phyloP scores from a whole-genome alignment of 306 rosid genomes.

The Rosa chinensis region DNA sequence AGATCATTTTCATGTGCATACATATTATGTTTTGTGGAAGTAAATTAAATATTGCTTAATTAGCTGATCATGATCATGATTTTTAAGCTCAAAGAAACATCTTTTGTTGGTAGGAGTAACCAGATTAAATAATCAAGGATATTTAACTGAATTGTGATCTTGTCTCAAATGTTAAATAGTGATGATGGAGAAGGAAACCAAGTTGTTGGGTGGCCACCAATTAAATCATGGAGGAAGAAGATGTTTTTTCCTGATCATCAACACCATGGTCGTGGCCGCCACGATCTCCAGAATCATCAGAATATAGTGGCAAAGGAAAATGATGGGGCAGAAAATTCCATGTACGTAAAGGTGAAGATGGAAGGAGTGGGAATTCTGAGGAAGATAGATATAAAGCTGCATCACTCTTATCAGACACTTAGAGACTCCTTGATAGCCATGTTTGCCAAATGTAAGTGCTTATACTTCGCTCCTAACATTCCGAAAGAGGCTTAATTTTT shows the following conservation, averaged over 20 bases:
- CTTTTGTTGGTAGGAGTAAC: neutral
- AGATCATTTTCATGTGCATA: neutral
- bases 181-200: slow-evolving; percentile 35
- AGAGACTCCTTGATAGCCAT: slow-evolving; percentile 47
- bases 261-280: neutral
- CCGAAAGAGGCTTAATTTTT: neutral
- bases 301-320: slow-evolving; percentile 23
- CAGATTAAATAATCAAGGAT: neutral
- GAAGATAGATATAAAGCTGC: slow-evolving; percentile 60
- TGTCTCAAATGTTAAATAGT: slow-evolving; percentile 20
- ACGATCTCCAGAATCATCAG: slow-evolving; percentile 11
- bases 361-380: slow-evolving; percentile 71
- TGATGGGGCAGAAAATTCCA: slow-evolving; percentile 34
- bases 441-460: slow-evolving; percentile 55
- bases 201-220: slow-evolving; percentile 92
- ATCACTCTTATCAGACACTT: slow-evolving; percentile 55
- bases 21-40: neutral
- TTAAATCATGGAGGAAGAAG: slow-evolving; percentile 72
- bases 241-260: slow-evolving; percentile 28
- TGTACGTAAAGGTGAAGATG: slow-evolving; percentile 79
- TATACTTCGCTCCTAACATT: neutral
- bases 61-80: neutral
- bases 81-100: neutral
- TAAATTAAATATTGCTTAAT: neutral
- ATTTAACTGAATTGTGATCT: neutral